A percentile compares a stretch with the other conserved stretches of the same genome.
These are phyloP conservation scores for Emergomyces pasteurianus DNA, from an alignment of 2,329 filamentous ascomycete species.

Conservation along the genomic window DNA sequence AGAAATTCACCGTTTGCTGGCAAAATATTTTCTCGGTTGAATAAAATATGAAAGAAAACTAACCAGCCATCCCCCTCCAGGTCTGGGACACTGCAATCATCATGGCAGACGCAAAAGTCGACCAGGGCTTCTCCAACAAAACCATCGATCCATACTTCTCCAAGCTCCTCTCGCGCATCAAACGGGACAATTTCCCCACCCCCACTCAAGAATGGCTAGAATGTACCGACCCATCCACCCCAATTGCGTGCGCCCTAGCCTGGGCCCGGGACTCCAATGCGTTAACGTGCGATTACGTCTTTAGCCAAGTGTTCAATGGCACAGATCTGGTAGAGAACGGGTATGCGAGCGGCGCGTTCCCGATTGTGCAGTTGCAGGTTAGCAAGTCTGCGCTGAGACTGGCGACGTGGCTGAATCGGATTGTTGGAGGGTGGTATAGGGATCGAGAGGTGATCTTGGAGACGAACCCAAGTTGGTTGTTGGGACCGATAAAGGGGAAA, in stretches of 20 bases:
- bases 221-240: conserved; percentile 4
- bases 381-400: conserved; percentile 4
- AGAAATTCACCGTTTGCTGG: background rate
- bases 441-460: conserved; percentile 2
- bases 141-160: conserved; percentile 5
- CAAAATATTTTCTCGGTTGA: background rate
- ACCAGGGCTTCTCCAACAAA: conserved; percentile 3
- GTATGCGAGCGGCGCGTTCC: conserved; percentile 2
- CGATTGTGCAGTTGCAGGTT: conserved; percentile 5
- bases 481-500: conserved; percentile 1
- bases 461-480: conserved; percentile 3
- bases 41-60: background rate
- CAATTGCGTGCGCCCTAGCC: conserved; percentile 2
- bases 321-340: conserved; percentile 3
- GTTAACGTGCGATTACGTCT: conserved; percentile 5
- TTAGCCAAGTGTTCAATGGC: conserved; percentile 3
- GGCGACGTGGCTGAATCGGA: conserved; percentile 2
- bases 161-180: background rate
- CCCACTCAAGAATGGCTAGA: conserved; percentile 1
- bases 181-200: conserved; percentile 2
- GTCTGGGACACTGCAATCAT: conserved; percentile 4
- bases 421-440: background rate
- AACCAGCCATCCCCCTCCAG: background rate
- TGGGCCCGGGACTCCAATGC: conserved; percentile 4
- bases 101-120: background rate